Evolutionary conservation across 257 asterid species (phyloP), one percentile per base, ranked within the genome.

Genomic region (Nicotiana tomentosiformis): DNA sequence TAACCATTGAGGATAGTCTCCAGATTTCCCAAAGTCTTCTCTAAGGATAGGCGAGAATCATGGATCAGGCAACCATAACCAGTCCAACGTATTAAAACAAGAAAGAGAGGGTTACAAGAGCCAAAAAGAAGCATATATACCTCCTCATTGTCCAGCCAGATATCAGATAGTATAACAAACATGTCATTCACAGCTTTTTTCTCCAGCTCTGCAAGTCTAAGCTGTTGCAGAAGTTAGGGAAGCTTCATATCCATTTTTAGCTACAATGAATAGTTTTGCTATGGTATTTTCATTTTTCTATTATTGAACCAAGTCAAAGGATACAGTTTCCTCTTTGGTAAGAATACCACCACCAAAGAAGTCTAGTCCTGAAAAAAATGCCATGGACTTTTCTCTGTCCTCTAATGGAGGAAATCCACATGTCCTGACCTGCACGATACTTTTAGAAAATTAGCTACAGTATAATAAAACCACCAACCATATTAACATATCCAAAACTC

Each of bases 381-480:
- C 39, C 12, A 84, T 67, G 14, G 98, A 90, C 87, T 92, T 93
- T 78, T 89, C 98, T 86, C 97, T 88, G 86, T 94, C 97, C 91
- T 96, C 99, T 43, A 96, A 80, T 29, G 98, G 98, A 86, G 97
- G 99, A 88, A 96, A 94, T 70, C 98, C 98, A 80, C 97, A 94
- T 43, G 97, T 91, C 84, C 88, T 90, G 39, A 93, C 98, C 99
- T 96, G 90, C 90, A 90, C 23, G 49, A 83, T 77, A 85, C 66
- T 69, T 82, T 26, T 57, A 81, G 53, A 32, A 77, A 81, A 85
- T 66, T 79, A 82, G 53, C 16, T 51, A 76, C 51, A 0, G 51
- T 7, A 43, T 53, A 11, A 53, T 14, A 2, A 26, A 76, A 51
- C 46, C 46, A 76, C 26, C 65, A 4, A 49, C 2, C n/a, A 8